A percentile compares a stretch with the other conserved stretches of the same genome.
phyloP scores from a whole-genome alignment of 2,329 filamentous ascomycete genomes.

The Aureobasidium melanogenum region DNA sequence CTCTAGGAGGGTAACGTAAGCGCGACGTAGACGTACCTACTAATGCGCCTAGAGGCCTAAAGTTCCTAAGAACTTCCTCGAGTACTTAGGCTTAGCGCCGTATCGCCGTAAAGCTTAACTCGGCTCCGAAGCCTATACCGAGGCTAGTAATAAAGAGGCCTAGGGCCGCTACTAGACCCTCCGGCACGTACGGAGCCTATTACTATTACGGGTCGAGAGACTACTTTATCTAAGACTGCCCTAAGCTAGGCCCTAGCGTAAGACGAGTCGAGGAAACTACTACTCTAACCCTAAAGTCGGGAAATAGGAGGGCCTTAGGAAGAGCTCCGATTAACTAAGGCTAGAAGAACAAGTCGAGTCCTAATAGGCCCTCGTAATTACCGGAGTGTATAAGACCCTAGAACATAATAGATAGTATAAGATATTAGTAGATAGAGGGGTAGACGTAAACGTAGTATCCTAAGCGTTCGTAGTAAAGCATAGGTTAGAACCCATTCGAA shows the following conservation, averaged over 20 bases:
- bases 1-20: too few relatives aligned
- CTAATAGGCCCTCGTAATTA: neutral
- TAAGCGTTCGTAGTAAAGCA: neutral
- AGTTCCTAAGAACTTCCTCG: neutral
- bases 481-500: neutral
- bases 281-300: too few relatives aligned
- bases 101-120: too few relatives aligned
- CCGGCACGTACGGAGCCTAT: neutral
- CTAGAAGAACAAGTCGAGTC: neutral
- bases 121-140: too few relatives aligned
- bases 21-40: neutral
- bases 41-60: neutral
- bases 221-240: neutral
- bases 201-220: neutral
- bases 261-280: neutral
- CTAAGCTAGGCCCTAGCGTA: too few relatives aligned
- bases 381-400: neutral
- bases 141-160: too few relatives aligned
- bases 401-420: neutral
- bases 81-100: too few relatives aligned
- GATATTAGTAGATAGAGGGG: neutral
- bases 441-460: neutral
- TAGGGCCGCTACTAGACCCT: neutral
- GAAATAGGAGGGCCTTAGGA: neutral
- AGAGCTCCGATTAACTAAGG: neutral